These are phyloP conservation scores for Hanseniaspora vineae DNA, from an alignment of 805 yeast species.

Conservation along the genomic window DNA sequence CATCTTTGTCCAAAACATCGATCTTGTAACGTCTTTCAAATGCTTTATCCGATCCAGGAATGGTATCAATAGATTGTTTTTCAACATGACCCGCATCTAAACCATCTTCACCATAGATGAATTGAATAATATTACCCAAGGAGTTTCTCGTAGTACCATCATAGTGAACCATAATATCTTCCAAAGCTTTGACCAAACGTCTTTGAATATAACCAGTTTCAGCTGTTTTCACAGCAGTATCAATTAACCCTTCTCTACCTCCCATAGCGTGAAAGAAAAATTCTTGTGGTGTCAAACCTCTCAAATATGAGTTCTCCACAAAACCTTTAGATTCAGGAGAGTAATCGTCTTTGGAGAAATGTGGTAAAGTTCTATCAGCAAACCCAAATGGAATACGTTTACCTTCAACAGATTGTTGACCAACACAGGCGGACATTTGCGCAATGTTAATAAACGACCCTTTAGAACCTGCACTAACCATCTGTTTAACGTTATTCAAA, in stretches of 20 bases:
- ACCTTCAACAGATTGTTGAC: slow-evolving; percentile 99
- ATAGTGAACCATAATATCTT: slow-evolving; percentile 94
- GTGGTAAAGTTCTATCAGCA: slow-evolving; percentile 92
- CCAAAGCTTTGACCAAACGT: slow-evolving; percentile 92
- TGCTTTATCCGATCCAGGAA: slow-evolving; percentile 79
- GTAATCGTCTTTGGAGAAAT: slow-evolving; percentile 95
- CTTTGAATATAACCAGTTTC: slow-evolving; percentile 98
- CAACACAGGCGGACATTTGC: slow-evolving; percentile 99
- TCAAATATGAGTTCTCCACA: slow-evolving; percentile 89
- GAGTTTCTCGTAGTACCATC: slow-evolving; percentile 98
- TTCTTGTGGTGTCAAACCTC: slow-evolving; percentile 98
- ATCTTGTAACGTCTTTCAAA: slow-evolving; percentile 78
- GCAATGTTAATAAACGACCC: slow-evolving; percentile 98
- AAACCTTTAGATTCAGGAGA: slow-evolving; percentile 98
- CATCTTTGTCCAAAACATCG: slow-evolving; percentile 64
- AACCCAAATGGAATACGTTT: slow-evolving; percentile 98
- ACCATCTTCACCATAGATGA: slow-evolving; percentile 98
- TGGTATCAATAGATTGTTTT: slow-evolving; percentile 87
- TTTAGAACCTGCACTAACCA: slow-evolving; percentile 98
- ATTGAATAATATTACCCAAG: slow-evolving; percentile 90
- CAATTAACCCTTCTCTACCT: slow-evolving; percentile 99
- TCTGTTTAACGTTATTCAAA: slow-evolving; percentile 91
- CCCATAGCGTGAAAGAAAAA: slow-evolving; percentile 99
- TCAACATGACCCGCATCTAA: slow-evolving; percentile 97
- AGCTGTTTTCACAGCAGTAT: slow-evolving; percentile 98